Evolutionary conservation across 495 filamentous ascomycete genomes (phyloP).

Genomic region (Aspergillus wentii): DNA sequence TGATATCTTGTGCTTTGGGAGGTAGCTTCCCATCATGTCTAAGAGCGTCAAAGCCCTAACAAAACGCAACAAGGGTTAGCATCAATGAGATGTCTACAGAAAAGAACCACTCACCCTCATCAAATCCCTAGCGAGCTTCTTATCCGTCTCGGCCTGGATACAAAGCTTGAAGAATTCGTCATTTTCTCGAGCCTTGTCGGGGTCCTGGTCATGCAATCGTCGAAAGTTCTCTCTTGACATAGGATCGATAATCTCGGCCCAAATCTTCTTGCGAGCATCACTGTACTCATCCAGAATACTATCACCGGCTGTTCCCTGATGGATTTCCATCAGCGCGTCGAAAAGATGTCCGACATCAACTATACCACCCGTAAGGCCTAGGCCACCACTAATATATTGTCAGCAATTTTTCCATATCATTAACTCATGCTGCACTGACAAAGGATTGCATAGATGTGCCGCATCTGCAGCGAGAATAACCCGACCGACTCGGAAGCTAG

Average conservation of each 20-base stretch:
- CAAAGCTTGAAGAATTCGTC: conserved; percentile 36
- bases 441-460: conserved; percentile 41
- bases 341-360: conserved; percentile 55
- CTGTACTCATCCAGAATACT: conserved; percentile 54
- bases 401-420: neutral
- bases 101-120: conserved; percentile 14
- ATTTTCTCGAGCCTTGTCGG: conserved; percentile 26
- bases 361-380: conserved; percentile 58
- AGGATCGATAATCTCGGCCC: conserved; percentile 49
- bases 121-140: conserved; percentile 16
- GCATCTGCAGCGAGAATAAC: conserved; percentile 58
- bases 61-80: neutral
- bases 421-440: conserved; percentile 18
- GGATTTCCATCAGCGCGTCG: conserved; percentile 53
- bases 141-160: conserved; percentile 18
- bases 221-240: conserved; percentile 49
- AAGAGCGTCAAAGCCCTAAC: conserved; percentile 22
- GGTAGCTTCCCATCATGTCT: too few species aligned
- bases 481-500: conserved; percentile 49
- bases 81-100: neutral
- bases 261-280: conserved; percentile 53
- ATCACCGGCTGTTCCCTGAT: conserved; percentile 48
- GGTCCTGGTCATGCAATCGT: conserved; percentile 28
- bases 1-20: too few species aligned
- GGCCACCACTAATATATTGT: conserved; percentile 36